A percentile compares a stretch with the other conserved stretches of the same genome.
These are phyloP conservation scores for Marasmius sp. DNA, from an alignment of 1,284 basidiomycete genomes.

Conservation along the genomic window DNA sequence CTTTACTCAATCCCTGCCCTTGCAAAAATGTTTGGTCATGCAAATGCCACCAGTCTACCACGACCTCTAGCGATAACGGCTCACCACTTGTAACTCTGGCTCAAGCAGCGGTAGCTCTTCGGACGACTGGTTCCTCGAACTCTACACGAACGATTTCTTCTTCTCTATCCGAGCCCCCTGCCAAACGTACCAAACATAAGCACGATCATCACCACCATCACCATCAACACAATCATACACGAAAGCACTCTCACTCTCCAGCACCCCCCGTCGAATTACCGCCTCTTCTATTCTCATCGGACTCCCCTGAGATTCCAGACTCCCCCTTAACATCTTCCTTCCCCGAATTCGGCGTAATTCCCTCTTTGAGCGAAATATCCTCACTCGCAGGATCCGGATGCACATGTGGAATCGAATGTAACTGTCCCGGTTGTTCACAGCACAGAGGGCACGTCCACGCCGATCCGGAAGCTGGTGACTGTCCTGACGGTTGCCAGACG, in stretches of 20 bases:
- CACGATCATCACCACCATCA: constrained; percentile 4
- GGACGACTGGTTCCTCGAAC: constrained; percentile 13
- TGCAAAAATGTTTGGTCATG: constrained; percentile 60
- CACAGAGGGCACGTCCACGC: constrained; percentile 56
- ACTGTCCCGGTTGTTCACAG: constrained; percentile 71
- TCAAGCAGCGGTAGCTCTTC: constrained; percentile 47
- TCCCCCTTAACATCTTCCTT: constrained; percentile 22
- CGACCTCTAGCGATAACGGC: constrained; percentile 16
- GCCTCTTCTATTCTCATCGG: constrained; percentile 34
- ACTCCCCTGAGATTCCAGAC: constrained; percentile 17
- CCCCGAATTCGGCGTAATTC: constrained; percentile 54
- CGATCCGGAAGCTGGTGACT: constrained; percentile 46
- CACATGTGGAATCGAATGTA: constrained; percentile 66
- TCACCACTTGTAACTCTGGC: constrained; percentile 48
- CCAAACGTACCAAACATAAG: constrained; percentile 34
- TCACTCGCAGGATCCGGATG: constrained; percentile 65
- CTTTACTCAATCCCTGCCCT: constrained; percentile 61
- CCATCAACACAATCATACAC: not conserved
- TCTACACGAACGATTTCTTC: not conserved
- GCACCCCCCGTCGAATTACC: constrained; percentile 39
- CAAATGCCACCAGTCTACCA: constrained; percentile 38
- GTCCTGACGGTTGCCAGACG: constrained; percentile 62
- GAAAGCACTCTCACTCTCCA: not conserved
- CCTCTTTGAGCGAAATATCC: constrained; percentile 54
- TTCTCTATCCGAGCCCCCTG: constrained; percentile 17